phyloP scores from a whole-genome alignment of 108 stramenopile species.

The Cyclotella kingstonii region DNA sequence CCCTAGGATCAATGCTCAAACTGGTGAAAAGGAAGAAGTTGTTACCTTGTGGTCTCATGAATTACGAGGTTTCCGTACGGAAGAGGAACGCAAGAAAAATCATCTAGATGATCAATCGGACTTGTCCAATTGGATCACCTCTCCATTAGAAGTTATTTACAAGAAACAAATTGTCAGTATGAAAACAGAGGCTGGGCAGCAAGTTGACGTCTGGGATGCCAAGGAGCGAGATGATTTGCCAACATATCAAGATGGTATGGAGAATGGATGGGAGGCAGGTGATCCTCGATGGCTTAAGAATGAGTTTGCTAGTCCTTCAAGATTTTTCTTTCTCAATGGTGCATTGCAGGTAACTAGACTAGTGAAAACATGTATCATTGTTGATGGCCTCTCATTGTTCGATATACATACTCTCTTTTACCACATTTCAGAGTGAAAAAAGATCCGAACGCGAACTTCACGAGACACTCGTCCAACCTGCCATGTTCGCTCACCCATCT shows the following conservation, averaged over 20 bases:
- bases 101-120: slow-evolving; percentile 56
- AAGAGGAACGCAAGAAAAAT: slow-evolving; percentile 40
- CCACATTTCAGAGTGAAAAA: slow-evolving; percentile 43
- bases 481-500: slow-evolving; percentile 83
- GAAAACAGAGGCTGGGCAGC: slow-evolving; percentile 42
- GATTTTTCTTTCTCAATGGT: slow-evolving; percentile 74
- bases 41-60: slow-evolving; percentile 73
- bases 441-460: slow-evolving; percentile 75
- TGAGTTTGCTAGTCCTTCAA: slow-evolving; percentile 57
- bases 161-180: slow-evolving; percentile 50
- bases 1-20: slow-evolving; percentile 33
- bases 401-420: background rate
- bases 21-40: slow-evolving; percentile 36
- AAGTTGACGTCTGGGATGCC: slow-evolving; percentile 85
- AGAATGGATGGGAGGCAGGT: slow-evolving; percentile 54
- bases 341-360: slow-evolving; percentile 38
- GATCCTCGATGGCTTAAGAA: slow-evolving; percentile 76
- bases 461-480: slow-evolving; percentile 91
- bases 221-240: slow-evolving; percentile 68
- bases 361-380: background rate
- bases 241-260: slow-evolving; percentile 58
- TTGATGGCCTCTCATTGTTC: background rate
- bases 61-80: slow-evolving; percentile 74
- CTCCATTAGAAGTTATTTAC: slow-evolving; percentile 54
- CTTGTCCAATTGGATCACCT: slow-evolving; percentile 48